A percentile compares a stretch with the other conserved stretches of the same genome.
These are phyloP conservation scores for Aureobasidium namibiae DNA, from an alignment of 2,329 filamentous ascomycete genomes.

Conservation along the genomic window DNA sequence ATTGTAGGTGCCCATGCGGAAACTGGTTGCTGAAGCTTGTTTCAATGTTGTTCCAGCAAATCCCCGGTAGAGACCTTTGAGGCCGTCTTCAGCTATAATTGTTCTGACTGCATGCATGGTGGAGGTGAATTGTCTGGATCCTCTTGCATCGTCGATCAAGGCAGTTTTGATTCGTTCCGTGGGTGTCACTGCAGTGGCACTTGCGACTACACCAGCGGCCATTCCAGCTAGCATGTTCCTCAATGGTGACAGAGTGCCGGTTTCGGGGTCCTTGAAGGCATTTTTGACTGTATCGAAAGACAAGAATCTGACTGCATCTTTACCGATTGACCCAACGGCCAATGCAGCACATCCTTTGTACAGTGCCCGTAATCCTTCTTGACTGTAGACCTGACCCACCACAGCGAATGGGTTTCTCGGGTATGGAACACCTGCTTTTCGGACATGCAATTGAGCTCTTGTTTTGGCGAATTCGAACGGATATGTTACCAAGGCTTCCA, in stretches of 20 bases:
- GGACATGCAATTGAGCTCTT: conserved; percentile 43
- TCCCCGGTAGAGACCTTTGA: conserved; percentile 48
- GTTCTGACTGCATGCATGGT: conserved; percentile 43
- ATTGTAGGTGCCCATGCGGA: conserved; percentile 56
- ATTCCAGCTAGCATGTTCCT: conserved; percentile 57
- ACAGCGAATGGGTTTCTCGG: conserved; percentile 51
- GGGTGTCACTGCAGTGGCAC: conserved; percentile 57
- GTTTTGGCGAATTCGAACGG: conserved; percentile 64
- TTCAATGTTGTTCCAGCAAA: conserved; percentile 55
- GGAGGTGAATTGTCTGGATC: conserved; percentile 40
- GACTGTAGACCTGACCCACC: conserved; percentile 45
- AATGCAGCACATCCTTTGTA: conserved; percentile 58
- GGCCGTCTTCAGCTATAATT: conserved; percentile 45
- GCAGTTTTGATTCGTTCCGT: conserved; percentile 63
- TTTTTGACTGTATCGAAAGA: conserved; percentile 59
- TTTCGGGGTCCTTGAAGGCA: conserved; percentile 45
- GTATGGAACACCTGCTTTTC: conserved; percentile 32
- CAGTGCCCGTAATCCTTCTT: conserved; percentile 50
- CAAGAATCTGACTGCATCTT: conserved; percentile 59
- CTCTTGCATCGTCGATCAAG: conserved; percentile 51
- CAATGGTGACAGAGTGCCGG: conserved; percentile 47
- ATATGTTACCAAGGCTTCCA: conserved; percentile 36
- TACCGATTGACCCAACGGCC: conserved; percentile 52
- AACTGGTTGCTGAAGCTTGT: conserved; percentile 53
- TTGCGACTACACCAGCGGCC: conserved; percentile 54